Evolutionary conservation across 1,284 basidiomycete genomes (phyloP), one percentile per base, ranked within the genome.

Genomic region (Ceratobasidium theobromae): DNA sequence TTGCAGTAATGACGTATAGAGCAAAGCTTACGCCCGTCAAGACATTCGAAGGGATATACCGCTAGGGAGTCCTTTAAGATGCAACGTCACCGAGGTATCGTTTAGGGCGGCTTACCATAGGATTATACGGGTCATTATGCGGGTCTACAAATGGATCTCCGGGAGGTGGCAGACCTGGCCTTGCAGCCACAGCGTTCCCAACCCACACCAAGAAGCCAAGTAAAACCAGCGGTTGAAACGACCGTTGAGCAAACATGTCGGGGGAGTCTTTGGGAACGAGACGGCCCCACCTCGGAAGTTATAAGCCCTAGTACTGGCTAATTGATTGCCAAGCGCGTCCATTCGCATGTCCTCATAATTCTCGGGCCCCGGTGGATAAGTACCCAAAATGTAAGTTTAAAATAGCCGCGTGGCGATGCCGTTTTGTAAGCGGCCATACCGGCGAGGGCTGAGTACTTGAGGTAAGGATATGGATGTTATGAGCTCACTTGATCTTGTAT

Each of bases 21-120:
- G 74, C 74, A 52, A 85, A 79, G 4, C 84, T 81, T 40, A 86
- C 75, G 9, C 75, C 81, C 0, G 86, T 86, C 38, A 85, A 73
- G 2, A 79, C 75, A 71, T 86, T 83, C 43, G 78, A 82, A 1
- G 85, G 79, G 55, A 89, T 86, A 72, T 88, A 89, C 66, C 46
- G 28, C 58, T 64, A 32, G 1, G 18, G 14, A 16, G 35, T 38
- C 35, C 9, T 8, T 38, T 2, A 76, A 70, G 8, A n/a, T 21
- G 18, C 75, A 75, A 69, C 76, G 76, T 64, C 74, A 76, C 25
- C 73, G 75, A 6, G 14, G 9, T 58, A 53, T 12, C 45, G 4
- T 25, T 23, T 35, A 38, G 12, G 23, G 25, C 11, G 23, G 53
- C 69, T 67, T 14, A 62, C 58, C 28, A 85, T 73, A 12, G 81